Conservation (phyloP, 1,139 yeast species). For the Lodderomyces jiufengensis region DNA sequence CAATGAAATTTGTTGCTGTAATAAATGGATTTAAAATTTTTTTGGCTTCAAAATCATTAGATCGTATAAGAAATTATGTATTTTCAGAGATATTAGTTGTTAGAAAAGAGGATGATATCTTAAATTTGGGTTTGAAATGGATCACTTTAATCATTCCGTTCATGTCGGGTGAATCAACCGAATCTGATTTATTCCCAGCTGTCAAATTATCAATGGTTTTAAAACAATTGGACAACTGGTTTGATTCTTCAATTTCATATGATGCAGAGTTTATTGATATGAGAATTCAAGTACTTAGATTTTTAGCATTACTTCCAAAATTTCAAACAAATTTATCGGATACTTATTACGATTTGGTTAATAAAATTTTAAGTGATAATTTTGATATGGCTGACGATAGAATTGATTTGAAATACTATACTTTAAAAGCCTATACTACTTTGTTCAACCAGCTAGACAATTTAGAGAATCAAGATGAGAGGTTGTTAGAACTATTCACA, state of each 20-base stretch:
- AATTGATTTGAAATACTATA: conserved; percentile 44
- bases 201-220: conserved; percentile 63
- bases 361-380: conserved; percentile 48
- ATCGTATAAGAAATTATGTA: conserved; percentile 55
- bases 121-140: conserved; percentile 41
- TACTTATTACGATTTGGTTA: conserved; percentile 31
- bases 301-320: conserved; percentile 34
- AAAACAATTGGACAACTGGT: conserved; percentile 50
- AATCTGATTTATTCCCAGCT: conserved; percentile 30
- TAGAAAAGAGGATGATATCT: conserved; percentile 33
- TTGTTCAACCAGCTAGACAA: conserved; percentile 17
- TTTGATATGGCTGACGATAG: conserved; percentile 36
- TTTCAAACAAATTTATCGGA: conserved; percentile 25
- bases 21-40: conserved; percentile 36
- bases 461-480: conserved; percentile 2
- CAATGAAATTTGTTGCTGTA: conserved; percentile 37
- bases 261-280: conserved; percentile 50
- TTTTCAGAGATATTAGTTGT: conserved; percentile 65
- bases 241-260: conserved; percentile 60
- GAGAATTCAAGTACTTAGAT: conserved; percentile 50
- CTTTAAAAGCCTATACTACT: conserved; percentile 40
- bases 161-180: conserved; percentile 30
- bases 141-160: conserved; percentile 51
- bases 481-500: conserved; percentile 32
- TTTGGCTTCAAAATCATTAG: conserved; percentile 33